Evolutionary conservation across 2,329 filamentous ascomycete species (phyloP), one percentile per base, ranked within the genome.

Genomic region (Hypoxylon sp.): DNA sequence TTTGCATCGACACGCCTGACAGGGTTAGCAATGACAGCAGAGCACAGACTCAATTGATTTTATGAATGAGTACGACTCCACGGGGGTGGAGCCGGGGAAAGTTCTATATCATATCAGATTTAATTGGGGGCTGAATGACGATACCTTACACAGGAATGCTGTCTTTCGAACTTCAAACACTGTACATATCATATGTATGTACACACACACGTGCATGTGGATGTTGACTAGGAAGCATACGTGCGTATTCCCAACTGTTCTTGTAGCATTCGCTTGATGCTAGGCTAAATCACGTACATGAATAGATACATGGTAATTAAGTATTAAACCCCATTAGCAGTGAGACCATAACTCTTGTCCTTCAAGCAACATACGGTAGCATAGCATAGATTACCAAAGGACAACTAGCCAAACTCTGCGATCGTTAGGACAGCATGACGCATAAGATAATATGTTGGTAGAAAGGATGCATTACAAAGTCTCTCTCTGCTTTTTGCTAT

Each of bases 1-100:
- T 73, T 64, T 74, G 72, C 72, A 74, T 72, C 67, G 45, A 49
- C 30, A 53, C 28, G 28, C 67, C 64, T n/a, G 63, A 61, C 65
- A 70, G 60, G 65, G 68, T 70, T 70, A 46, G 49, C 55, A 48
- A 49, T 60, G 64, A 51, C 52, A 36, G 58, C 59, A 63, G 23
- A 55, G 65, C 68, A 68, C 68, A 53, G 65, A 60, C 64, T 52
- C 46, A 36, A 57, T 64, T 50, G 41, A 43, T 61, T 50, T 19
- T 53, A 38, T 51, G 17, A 55, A 59, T 51, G 34, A 17, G 30
- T 4, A 45, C 25, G 30, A 60, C 64, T 67, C 60, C 64, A 63
- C 50, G 64, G 60, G 63, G 64, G 64, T 67, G 64, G 64, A 57
- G 49, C 55, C 34, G 43, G 46, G 51, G 36, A 17, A 61, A 30